These are phyloP conservation scores for Podaxis carcinomalis DNA, from an alignment of 768 basidiomycete genomes.

Conservation along the genomic window DNA sequence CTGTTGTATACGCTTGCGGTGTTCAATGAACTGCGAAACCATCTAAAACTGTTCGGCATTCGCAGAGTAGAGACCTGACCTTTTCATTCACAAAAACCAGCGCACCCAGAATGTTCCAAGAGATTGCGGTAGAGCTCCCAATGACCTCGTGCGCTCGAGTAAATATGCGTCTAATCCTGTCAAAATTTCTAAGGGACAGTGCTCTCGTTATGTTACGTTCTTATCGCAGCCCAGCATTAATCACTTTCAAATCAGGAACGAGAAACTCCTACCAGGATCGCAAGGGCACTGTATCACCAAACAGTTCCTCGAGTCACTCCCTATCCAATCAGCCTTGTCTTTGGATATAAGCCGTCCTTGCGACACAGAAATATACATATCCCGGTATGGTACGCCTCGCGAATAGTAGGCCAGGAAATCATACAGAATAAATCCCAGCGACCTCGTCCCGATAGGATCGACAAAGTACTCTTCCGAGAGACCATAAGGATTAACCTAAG, in stretches of 20 bases:
- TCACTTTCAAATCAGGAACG: not conserved
- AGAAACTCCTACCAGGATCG: not conserved
- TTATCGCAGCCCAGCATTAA: not conserved
- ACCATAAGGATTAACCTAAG: slow-evolving; percentile 58
- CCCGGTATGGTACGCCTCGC: slow-evolving; percentile 33
- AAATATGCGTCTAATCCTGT: slow-evolving; percentile 29
- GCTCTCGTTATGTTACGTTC: slow-evolving; percentile 36
- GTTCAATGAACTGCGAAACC: not conserved
- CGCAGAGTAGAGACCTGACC: not conserved
- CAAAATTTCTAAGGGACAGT: slow-evolving; percentile 21
- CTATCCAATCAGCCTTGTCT: slow-evolving; percentile 19
- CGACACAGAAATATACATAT: slow-evolving; percentile 35
- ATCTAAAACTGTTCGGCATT: not conserved
- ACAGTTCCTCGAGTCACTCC: slow-evolving; percentile 29
- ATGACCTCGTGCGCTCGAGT: slow-evolving; percentile 24
- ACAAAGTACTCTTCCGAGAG: slow-evolving; percentile 39
- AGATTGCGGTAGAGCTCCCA: slow-evolving; percentile 14
- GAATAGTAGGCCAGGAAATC: slow-evolving; percentile 71
- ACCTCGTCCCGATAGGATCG: slow-evolving; percentile 42
- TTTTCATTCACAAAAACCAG: slow-evolving; percentile 21
- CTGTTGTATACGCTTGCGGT: not conserved
- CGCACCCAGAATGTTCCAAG: slow-evolving; percentile 20
- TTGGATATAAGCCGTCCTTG: slow-evolving; percentile 32
- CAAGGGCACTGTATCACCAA: slow-evolving; percentile 27
- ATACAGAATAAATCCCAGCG: slow-evolving; percentile 53